A percentile compares a stretch with the other conserved stretches of the same genome.
Conservation (phyloP, 495 filamentous ascomycete species). For the Neurospora sp. region DNA sequence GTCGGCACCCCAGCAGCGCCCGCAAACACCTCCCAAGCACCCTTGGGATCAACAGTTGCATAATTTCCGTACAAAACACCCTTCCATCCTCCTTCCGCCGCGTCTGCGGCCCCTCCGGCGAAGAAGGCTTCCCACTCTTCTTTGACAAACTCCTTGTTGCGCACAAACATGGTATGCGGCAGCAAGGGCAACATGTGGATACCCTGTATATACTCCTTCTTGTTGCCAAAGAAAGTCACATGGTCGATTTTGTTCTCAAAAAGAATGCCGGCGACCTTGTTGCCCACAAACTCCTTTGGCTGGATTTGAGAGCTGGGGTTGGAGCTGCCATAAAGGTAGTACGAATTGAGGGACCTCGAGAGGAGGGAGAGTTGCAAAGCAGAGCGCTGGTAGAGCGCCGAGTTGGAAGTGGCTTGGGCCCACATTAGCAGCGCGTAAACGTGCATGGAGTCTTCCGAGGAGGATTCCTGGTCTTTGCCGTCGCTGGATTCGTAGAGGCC, state of each 20-base stretch:
- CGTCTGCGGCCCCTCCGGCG: constrained; percentile 42
- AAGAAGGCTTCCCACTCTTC: constrained; percentile 87
- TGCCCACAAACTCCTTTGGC: constrained; percentile 64
- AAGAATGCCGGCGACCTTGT: constrained; percentile 85
- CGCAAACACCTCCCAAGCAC: constrained; percentile 65
- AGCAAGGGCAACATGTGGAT: constrained; percentile 95
- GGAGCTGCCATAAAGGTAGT: constrained; percentile 64
- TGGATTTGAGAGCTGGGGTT: constrained; percentile 52
- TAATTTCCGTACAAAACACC: constrained; percentile 78
- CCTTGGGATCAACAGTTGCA: constrained; percentile 62
- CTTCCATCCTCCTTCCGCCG: constrained; percentile 67
- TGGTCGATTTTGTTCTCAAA: constrained; percentile 98
- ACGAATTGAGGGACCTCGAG: constrained; percentile 57
- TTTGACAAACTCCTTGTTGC: constrained; percentile 57
- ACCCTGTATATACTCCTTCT: constrained; percentile 78
- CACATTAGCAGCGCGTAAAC: constrained; percentile 91
- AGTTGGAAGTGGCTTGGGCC: constrained; percentile 65
- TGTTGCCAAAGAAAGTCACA: constrained; percentile 81
- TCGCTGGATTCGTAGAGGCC: constrained; percentile 87
- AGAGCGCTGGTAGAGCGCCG: constrained; percentile 1
- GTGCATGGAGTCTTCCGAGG: constrained; percentile 83
- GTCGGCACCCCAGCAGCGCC: not conserved
- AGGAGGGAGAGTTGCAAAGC: constrained; percentile 67
- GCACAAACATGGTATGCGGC: constrained; percentile 57
- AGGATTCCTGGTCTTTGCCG: constrained; percentile 87